Base-by-base conservation (phyloP, 192 early-diverging fungal species). In the Oehlia diaphana region DNA sequence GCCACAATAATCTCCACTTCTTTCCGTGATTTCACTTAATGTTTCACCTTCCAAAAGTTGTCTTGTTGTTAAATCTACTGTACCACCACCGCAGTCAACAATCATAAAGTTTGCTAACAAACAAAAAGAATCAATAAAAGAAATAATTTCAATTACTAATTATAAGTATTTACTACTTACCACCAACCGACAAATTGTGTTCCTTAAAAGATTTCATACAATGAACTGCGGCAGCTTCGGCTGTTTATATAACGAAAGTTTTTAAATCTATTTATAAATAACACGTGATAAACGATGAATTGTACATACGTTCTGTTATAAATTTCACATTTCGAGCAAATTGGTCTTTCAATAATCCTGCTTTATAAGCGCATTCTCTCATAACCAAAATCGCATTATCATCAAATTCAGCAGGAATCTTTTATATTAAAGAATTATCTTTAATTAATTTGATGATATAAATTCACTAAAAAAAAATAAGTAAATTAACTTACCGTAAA, bases 71-170 rank as follows among this genome's bases (percentile, higher is more conserved):
- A 88, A 80, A 85, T 90, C 88, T 0, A 90, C 87, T 4, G 87
- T 88, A 68, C 86, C 86, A 44, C 88, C 88, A 77, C 88, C 87
- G 28, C 84, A 87, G 82, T 90, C 88, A 76, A 86, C 87, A 63
- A 90, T 84, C 87, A 90, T 88, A 68, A 90, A 88, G 4, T 83
- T 83, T 31, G 86, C 83, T 74, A 50, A 16, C 12, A 61, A 33
- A 16, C 2, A 2, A 35, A n/a, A 44, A 33, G 9, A 8, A 33
- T 42, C 8, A 7, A 6, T 42, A 42, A 42, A 4, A 42, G 39
- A 42, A 42, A 42, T 42, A 7, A 7, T 42, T 8, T 42, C 7
- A 42, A 42, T 42, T 42, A 37, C 6, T 37, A 37, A 37, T 5
- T 37, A 37, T 4, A 37, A 5, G 37, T 5, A 37, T 4, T 19